Evolutionary conservation across 345 rosid species (phyloP).

Genomic region (Corchorus olitorius): DNA sequence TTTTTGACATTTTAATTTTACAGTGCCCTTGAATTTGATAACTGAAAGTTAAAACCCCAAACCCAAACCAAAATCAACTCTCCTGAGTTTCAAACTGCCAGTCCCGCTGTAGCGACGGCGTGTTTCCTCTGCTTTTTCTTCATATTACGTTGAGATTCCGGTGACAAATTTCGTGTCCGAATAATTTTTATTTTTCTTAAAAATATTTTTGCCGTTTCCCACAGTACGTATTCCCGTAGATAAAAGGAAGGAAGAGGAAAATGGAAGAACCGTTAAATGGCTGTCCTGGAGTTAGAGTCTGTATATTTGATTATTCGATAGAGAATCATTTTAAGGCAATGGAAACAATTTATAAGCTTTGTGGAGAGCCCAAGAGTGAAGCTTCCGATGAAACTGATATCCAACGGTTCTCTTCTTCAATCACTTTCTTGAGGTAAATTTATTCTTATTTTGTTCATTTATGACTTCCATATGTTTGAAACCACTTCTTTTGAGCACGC

Average conservation of each 20-base stretch:
- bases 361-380: constrained; percentile 49
- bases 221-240: neutral
- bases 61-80: too few species aligned
- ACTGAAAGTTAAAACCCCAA: too few species aligned
- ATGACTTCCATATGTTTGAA: neutral
- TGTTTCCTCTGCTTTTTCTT: too few species aligned
- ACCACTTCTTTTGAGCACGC: neutral
- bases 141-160: too few species aligned
- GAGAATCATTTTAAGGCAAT: constrained; percentile 67
- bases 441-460: constrained; percentile 9
- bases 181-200: too few species aligned
- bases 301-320: constrained; percentile 59
- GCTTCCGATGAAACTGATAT: constrained; percentile 38
- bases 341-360: constrained; percentile 51
- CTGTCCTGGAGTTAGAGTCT: constrained; percentile 41
- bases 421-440: constrained; percentile 68
- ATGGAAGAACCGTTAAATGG: constrained; percentile 25
- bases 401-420: constrained; percentile 49
- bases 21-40: too few species aligned
- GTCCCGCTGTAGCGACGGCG: too few species aligned
- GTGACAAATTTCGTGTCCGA: too few species aligned
- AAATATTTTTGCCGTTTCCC: too few species aligned
- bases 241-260: neutral
- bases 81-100: too few species aligned
- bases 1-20: too few species aligned